Conservation (phyloP, 2,329 filamentous ascomycete species). For the Colletotrichum cuscutae region DNA sequence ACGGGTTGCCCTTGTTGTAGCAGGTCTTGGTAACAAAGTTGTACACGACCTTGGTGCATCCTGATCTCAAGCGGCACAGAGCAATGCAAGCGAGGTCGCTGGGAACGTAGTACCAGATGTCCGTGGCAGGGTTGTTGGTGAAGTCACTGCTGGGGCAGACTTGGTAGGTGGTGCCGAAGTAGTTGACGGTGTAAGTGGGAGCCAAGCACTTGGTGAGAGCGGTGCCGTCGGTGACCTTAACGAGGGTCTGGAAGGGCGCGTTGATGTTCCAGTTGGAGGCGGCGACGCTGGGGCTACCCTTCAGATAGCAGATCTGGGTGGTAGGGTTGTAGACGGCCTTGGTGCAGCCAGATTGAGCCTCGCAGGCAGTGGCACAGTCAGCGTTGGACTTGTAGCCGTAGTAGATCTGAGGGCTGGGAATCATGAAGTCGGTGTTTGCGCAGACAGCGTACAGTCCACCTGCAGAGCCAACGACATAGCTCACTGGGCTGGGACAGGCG, state of each 20-base stretch:
- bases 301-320: conserved; percentile 15
- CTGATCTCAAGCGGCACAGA: background rate
- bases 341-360: background rate
- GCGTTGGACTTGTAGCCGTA: conserved; percentile 11
- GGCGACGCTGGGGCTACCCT: conserved; percentile 3
- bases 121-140: conserved; percentile 15
- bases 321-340: conserved; percentile 16
- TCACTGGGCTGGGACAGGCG: conserved; percentile 4
- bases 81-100: conserved; percentile 5
- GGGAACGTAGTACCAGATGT: conserved; percentile 11
- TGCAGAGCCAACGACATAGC: conserved; percentile 10
- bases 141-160: conserved; percentile 25
- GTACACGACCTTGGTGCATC: conserved; percentile 23
- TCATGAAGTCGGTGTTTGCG: conserved; percentile 17
- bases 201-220: conserved; percentile 13
- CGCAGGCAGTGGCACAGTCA: conserved; percentile 5
- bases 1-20: conserved; percentile 27
- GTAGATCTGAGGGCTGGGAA: conserved; percentile 19
- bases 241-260: conserved; percentile 10
- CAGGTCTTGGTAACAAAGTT: conserved; percentile 14
- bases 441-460: conserved; percentile 21
- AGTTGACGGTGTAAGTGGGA: conserved; percentile 8
- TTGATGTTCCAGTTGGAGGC: conserved; percentile 21
- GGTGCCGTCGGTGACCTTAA: conserved; percentile 7
- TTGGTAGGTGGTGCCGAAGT: background rate